These are phyloP conservation scores for Arthrobotrys sphaeroides DNA, from an alignment of 2,329 filamentous ascomycete species.

Conservation along the genomic window DNA sequence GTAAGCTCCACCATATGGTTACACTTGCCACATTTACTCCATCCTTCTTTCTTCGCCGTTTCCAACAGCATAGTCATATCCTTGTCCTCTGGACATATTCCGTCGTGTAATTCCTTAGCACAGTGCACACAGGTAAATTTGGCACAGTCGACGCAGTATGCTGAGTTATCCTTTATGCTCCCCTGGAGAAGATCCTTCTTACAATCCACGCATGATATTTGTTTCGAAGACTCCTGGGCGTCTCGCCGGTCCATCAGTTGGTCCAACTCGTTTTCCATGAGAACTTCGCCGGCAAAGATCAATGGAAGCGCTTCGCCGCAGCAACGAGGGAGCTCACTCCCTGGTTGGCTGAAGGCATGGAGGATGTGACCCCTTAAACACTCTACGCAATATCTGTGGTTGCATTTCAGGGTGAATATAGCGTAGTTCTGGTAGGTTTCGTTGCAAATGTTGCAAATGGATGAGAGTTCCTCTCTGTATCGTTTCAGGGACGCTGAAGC, in stretches of 20 bases:
- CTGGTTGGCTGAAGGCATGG: constrained; percentile 29
- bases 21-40: constrained; percentile 57
- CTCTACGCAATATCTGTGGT: constrained; percentile 45
- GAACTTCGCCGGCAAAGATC: constrained; percentile 38
- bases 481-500: constrained; percentile 33
- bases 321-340: constrained; percentile 38
- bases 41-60: constrained; percentile 56
- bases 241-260: constrained; percentile 34
- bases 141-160: constrained; percentile 51
- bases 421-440: constrained; percentile 37
- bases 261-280: constrained; percentile 38
- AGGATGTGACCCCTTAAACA: constrained; percentile 45
- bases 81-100: constrained; percentile 57
- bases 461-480: constrained; percentile 37
- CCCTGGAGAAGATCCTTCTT: constrained; percentile 43
- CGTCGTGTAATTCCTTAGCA: constrained; percentile 54
- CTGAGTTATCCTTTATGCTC: constrained; percentile 37
- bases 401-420: constrained; percentile 37
- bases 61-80: constrained; percentile 55
- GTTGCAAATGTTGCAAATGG: constrained; percentile 46
- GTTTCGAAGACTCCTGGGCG: constrained; percentile 41
- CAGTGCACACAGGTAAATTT: constrained; percentile 55
- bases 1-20: constrained; percentile 56
- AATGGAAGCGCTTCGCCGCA: constrained; percentile 40
- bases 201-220: constrained; percentile 31